Percentiles rank a stretch among this genome's conserved stretches.
Evolutionary conservation across 2,329 filamentous ascomycete species (phyloP).

Genomic region (Kalaharituber pfeilii): DNA sequence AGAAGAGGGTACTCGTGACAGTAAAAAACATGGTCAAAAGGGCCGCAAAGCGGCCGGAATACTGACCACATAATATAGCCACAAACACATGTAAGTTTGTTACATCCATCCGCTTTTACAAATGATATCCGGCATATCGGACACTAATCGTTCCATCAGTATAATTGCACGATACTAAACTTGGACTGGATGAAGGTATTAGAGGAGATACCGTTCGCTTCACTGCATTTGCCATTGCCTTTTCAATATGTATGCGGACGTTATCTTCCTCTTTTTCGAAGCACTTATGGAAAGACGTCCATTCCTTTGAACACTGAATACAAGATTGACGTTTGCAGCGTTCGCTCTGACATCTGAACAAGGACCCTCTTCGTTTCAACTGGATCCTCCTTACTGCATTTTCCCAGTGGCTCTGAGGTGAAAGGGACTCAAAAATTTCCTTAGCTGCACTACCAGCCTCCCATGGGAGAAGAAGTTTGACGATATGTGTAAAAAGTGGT

Average conservation of each 20-base stretch:
- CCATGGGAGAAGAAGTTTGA: conserved; percentile 33
- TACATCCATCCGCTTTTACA: conserved; percentile 85
- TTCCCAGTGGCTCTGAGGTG: conserved; percentile 32
- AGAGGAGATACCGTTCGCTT: conserved; percentile 41
- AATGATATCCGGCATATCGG: conserved; percentile 81
- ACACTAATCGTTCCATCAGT: conserved; percentile 40
- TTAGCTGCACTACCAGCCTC: conserved; percentile 26
- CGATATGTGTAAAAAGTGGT: conserved; percentile 31
- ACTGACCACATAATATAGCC: conserved; percentile 77
- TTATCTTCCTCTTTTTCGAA: conserved; percentile 68
- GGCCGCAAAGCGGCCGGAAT: no score
- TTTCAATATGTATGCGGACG: conserved; percentile 75
- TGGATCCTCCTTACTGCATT: conserved; percentile 49
- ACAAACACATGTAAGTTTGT: conserved; percentile 89
- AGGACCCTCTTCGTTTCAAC: conserved; percentile 52
- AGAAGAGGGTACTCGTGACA: neutral
- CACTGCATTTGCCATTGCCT: conserved; percentile 80
- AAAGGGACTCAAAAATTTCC: conserved; percentile 33
- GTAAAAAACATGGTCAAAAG: no score
- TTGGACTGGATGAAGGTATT: no score
- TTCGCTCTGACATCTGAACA: conserved; percentile 59
- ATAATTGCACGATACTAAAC: neutral
- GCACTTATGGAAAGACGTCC: conserved; percentile 79
- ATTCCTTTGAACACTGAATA: conserved; percentile 61
- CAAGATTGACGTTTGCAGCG: conserved; percentile 56